Evolutionary conservation across 2,329 filamentous ascomycete genomes (phyloP), one percentile per base, ranked within the genome.

Genomic region (Fusarium globosum): DNA sequence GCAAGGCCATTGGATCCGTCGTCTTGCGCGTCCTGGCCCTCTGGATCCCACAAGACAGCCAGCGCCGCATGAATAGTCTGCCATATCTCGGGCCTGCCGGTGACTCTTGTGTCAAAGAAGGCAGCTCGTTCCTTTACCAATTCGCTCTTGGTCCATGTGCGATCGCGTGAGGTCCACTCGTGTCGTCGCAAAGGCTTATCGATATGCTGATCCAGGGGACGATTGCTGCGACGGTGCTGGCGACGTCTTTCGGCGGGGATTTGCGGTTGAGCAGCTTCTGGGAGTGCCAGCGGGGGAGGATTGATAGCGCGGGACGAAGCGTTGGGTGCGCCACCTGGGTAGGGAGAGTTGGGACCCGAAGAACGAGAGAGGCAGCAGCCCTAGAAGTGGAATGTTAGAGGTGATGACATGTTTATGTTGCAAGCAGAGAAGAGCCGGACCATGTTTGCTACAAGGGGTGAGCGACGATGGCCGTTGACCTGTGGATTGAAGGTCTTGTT

Each of bases 31-130:
- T 80, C 78, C n/a, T 80, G 77, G 10, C 67, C 70, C 30, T 89
- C 86, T 1, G 87, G 85, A 16, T 87, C 86, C 84, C 92, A 92
- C 69, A 97, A 81, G 12, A 93, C 84, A 69, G 93, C 88, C 23
- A 94, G 86, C 0, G 91, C 92, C 2, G 90, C 85, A 51, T 88
- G 88, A 20, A 98, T 82, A 1, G 93, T 92, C 75, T 90, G 90
- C 96, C 96, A 98, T 33, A 96, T 88, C 81, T 97, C 94, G 9
- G 87, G 78, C 8, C 90, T 88, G 5, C 94, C 94, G 0, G 92
- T 93, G 21, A 97, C 94, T 52, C 94, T 87, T 4, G 95, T 98
- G 69, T 98, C 95, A 82, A 97, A 98, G 86, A 97, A 98, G 70
- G 94, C 94, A 55, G 84, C 84, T 55, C 96, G 89, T 83, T 97